phyloP scores from a whole-genome alignment of 768 basidiomycete genomes.

The Suillus tomentosus region DNA sequence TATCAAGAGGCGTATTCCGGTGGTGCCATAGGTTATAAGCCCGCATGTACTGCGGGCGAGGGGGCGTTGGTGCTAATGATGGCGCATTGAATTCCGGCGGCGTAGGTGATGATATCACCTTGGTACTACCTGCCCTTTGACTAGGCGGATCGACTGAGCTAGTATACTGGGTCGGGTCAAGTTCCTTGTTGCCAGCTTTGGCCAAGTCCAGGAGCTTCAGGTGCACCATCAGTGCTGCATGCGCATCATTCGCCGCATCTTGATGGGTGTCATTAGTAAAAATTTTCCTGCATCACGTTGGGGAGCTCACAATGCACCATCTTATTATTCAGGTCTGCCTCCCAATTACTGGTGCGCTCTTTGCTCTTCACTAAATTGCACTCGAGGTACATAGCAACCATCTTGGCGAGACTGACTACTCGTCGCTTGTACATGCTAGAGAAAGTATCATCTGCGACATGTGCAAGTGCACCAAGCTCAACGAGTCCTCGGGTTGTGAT shows the following conservation, averaged over 20 bases:
- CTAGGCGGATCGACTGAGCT: constrained; percentile 26
- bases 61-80: constrained; percentile 23
- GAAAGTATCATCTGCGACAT: constrained; percentile 40
- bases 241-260: constrained; percentile 57
- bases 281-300: background rate
- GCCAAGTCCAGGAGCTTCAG: constrained; percentile 38
- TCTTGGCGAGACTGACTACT: constrained; percentile 44
- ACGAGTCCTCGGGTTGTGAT: constrained; percentile 43
- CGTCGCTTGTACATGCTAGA: constrained; percentile 34
- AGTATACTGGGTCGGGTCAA: constrained; percentile 28
- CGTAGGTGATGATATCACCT: background rate
- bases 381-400: constrained; percentile 44
- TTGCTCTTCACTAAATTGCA: constrained; percentile 44
- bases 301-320: constrained; percentile 41
- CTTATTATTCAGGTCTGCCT: constrained; percentile 34
- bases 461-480: constrained; percentile 48
- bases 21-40: constrained; percentile 50
- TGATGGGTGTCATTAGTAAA: background rate
- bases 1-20: constrained; percentile 34
- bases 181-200: constrained; percentile 15
- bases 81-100: background rate
- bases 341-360: constrained; percentile 53
- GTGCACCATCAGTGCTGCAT: constrained; percentile 49
- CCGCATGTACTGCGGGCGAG: constrained; percentile 40
- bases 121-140: constrained; percentile 1